Evolutionary conservation across 2,329 filamentous ascomycete species (phyloP).

Genomic region (Sporothrix pallida): DNA sequence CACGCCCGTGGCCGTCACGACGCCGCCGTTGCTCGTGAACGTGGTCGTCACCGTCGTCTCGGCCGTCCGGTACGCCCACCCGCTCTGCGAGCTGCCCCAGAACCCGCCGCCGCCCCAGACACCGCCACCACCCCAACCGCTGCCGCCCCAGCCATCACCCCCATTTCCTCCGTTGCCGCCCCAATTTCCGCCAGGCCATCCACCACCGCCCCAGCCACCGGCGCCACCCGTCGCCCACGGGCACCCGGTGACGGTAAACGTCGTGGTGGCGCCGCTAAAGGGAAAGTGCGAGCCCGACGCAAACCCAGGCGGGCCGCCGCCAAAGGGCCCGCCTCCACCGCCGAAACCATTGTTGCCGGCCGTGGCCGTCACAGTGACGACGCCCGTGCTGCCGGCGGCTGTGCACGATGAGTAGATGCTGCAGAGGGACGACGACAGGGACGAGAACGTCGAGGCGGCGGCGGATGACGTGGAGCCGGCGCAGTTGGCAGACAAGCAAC

Average conservation of each 20-base stretch:
- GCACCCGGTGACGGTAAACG: conserved; percentile 52
- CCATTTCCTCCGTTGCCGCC: not conserved
- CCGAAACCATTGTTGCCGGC: conserved; percentile 37
- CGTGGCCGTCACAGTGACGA: conserved; percentile 49
- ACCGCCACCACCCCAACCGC: conserved; percentile 46
- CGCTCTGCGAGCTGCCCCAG: conserved; percentile 46
- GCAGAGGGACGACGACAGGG: conserved; percentile 52
- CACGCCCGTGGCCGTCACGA: conserved; percentile 42
- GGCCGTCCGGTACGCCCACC: conserved; percentile 48
- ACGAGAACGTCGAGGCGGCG: conserved; percentile 42
- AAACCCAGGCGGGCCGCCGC: not conserved
- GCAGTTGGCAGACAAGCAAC: conserved; percentile 44
- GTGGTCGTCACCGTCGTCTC: conserved; percentile 47
- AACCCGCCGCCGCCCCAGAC: conserved; percentile 43
- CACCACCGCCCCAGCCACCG: conserved; percentile 38
- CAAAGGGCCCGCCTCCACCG: conserved; percentile 29
- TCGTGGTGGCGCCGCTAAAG: conserved; percentile 42
- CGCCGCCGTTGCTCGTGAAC: conserved; percentile 32
- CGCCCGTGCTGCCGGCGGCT: conserved; percentile 47
- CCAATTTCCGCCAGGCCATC: not conserved
- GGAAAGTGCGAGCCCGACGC: conserved; percentile 25
- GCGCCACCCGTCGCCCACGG: conserved; percentile 46
- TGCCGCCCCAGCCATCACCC: conserved; percentile 47
- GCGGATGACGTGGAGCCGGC: conserved; percentile 43
- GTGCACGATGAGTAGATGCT: conserved; percentile 49